Evolutionary conservation across 371 early-diverging fungal species (phyloP), one percentile per base, ranked within the genome.

Genomic region (Apophysomyces sp.): DNA sequence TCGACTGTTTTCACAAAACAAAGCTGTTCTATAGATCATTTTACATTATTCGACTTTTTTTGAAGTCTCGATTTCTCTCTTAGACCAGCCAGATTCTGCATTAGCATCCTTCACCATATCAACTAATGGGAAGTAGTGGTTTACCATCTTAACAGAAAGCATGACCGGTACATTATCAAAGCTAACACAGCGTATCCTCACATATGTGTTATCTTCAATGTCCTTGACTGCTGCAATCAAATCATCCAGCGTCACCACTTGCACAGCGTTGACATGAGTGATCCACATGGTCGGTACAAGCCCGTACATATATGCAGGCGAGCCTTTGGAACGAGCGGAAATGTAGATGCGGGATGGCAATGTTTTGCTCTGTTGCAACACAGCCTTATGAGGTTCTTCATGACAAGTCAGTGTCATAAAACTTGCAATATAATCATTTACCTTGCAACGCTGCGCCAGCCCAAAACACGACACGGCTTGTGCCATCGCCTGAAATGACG

Each of bases 261-360:
- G 67, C 9, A 74, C 73, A 6, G 80, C 80, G 40, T 92, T 87
- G 65, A 92, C 82, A 60, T 89, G 88, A 0, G 87, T 88, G 63
- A 94, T 84, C 89, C 90, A 93, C 75, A 84, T 89, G 1, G 95
- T 95, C 4, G 93, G 88, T 52, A 72, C 82, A 65, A 95, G 72
- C 21, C 89, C 92, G 66, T 93, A 93, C 89, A 89, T 89, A 57
- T 86, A 89, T 6, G 90, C 87, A 2, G 95, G 95, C 1, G 89
- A 88, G 4, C 97, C 95, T 55, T 86, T 81, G 21, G 87, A 71
- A 9, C 91, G 76, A 28, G 81, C 87, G 6, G 87, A 84, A 4
- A 92, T 86, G 74, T 94, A 94, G 30, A 92, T 87, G 7, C 83
- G 78, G 11, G 87, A 86, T 3, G 92, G 92, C 28, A 91, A 68